Percentiles rank a stretch among this genome's conserved stretches.
Evolutionary conservation across 1,139 yeast genomes (phyloP).

Genomic region (Meyerozyma athensensis): DNA sequence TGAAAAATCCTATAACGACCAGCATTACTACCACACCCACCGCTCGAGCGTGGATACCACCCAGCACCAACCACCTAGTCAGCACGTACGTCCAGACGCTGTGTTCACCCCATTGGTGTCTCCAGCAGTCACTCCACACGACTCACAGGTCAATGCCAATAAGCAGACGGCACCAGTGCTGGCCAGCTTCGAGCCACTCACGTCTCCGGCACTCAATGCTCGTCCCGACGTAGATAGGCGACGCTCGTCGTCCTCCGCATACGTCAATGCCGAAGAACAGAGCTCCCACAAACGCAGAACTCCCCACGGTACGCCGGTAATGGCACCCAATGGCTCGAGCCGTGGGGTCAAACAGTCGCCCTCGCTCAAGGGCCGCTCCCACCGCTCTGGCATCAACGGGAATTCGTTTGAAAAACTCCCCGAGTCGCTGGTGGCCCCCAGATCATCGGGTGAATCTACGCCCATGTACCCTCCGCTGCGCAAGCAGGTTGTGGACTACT

Average conservation of each 20-base stretch:
- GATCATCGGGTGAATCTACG: constrained; percentile 16
- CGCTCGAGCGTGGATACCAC: constrained; percentile 8
- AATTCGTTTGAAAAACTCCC: constrained; percentile 32
- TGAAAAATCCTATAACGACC: constrained; percentile 39
- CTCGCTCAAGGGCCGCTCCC: constrained; percentile 15
- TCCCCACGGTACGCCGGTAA: constrained; percentile 46
- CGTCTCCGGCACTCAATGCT: constrained; percentile 65
- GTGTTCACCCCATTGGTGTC: constrained; percentile 72
- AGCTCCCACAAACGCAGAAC: constrained; percentile 33
- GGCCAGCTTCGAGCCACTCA: constrained; percentile 43
- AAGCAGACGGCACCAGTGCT: constrained; percentile 28
- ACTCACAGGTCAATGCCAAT: constrained; percentile 25
- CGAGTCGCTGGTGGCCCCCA: constrained; percentile 25
- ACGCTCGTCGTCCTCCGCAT: constrained; percentile 33
- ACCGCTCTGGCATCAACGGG: constrained; percentile 10
- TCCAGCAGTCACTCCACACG: constrained; percentile 69
- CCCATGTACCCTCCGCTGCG: constrained; percentile 41
- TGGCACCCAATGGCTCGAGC: constrained; percentile 22
- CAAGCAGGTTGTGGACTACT: constrained; percentile 16
- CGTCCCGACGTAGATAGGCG: constrained; percentile 27
- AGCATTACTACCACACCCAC: constrained; percentile 39
- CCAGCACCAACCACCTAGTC: constrained; percentile 17
- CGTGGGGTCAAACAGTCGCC: constrained; percentile 18
- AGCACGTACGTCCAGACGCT: constrained; percentile 42
- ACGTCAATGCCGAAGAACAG: constrained; percentile 26